These are phyloP conservation scores for Diaporthe sp. DNA, from an alignment of 2,329 filamentous ascomycete species.

Conservation along the genomic window DNA sequence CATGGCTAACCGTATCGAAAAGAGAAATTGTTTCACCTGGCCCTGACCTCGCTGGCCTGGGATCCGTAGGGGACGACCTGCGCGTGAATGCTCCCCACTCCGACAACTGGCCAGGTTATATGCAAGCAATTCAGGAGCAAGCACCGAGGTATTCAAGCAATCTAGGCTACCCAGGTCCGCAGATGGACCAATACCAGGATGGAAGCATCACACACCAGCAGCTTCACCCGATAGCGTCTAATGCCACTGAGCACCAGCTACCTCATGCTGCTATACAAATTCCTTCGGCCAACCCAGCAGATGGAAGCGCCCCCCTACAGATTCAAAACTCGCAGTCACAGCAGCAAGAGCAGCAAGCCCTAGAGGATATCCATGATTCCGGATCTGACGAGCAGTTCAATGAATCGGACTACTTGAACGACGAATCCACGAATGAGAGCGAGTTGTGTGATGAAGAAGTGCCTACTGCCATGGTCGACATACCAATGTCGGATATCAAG, in stretches of 20 bases:
- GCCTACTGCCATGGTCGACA: background rate
- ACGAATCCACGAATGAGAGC: constrained; percentile 3
- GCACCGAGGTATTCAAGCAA: background rate
- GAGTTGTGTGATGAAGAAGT: constrained; percentile 3
- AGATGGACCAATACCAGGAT: constrained; percentile 20
- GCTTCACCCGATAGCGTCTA: background rate
- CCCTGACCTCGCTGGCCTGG: constrained; percentile 35
- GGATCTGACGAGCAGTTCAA: constrained; percentile 11
- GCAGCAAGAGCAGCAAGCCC: background rate
- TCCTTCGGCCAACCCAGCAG: background rate
- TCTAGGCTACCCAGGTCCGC: background rate
- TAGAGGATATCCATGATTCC: background rate
- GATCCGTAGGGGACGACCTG: constrained; percentile 19
- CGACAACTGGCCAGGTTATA: constrained; percentile 3
- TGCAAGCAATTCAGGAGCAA: constrained; percentile 13
- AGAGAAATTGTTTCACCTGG: background rate
- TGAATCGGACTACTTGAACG: constrained; percentile 18
- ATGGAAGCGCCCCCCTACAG: background rate
- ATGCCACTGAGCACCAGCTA: background rate
- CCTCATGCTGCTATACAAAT: constrained; percentile 12
- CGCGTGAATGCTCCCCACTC: background rate
- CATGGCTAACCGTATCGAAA: background rate
- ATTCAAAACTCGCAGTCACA: background rate
- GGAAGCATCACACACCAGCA: constrained; percentile 16
- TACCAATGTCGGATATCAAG: background rate